Evolutionary conservation across 352 stramenopile genomes (phyloP).

Genomic region (Phytopythium mirpurense): DNA sequence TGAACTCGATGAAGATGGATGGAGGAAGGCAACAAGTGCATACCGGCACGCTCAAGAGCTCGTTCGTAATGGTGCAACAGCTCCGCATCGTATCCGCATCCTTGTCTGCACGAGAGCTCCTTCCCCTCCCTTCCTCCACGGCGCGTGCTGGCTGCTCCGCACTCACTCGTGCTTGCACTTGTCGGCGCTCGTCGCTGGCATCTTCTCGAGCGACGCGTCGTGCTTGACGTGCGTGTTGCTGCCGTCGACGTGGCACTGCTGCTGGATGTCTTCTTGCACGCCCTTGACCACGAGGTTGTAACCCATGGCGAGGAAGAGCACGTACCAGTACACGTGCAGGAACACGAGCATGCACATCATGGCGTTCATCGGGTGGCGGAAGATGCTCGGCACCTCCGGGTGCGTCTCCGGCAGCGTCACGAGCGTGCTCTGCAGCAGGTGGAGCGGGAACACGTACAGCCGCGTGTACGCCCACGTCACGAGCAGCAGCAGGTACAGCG

Average conservation of each 20-base stretch:
- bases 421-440: slow-evolving; percentile 25
- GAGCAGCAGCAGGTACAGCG: slow-evolving; percentile 30
- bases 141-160: too few relatives aligned
- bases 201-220: neutral
- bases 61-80: too few relatives aligned
- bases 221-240: neutral
- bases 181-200: neutral
- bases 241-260: slow-evolving; percentile 18
- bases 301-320: slow-evolving; percentile 42
- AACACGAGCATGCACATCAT: slow-evolving; percentile 38
- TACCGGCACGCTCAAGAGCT: too few relatives aligned
- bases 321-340: slow-evolving; percentile 46
- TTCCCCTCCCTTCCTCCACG: too few relatives aligned
- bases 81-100: too few relatives aligned
- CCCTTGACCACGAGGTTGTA: slow-evolving; percentile 35
- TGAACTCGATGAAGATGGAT: too few relatives aligned
- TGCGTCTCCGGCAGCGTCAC: slow-evolving; percentile 16
- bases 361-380: slow-evolving; percentile 25
- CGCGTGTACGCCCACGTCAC: slow-evolving; percentile 38
- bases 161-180: slow-evolving; percentile 28
- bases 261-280: slow-evolving; percentile 36
- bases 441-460: slow-evolving; percentile 35
- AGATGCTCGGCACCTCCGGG: slow-evolving; percentile 17
- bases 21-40: too few relatives aligned
- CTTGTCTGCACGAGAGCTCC: too few relatives aligned